phyloP scores from a whole-genome alignment of 345 rosid species.

The Eucalyptus cloeziana region DNA sequence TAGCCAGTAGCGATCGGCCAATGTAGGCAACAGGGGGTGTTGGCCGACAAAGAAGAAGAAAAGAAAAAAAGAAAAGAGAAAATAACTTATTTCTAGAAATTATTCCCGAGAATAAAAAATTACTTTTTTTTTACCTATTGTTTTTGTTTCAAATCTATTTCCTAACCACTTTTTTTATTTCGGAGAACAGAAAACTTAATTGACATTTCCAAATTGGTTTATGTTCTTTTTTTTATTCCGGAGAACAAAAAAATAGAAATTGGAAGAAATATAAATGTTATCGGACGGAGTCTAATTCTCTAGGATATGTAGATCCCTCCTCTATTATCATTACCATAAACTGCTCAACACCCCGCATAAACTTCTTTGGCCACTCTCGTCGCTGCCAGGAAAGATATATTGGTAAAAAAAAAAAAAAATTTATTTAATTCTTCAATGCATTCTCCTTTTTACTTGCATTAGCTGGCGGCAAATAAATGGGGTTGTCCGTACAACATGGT shows the following conservation, averaged over 20 bases:
- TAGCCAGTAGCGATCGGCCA: fast-evolving
- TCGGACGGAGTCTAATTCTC: fast-evolving
- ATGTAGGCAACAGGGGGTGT: too few relatives aligned
- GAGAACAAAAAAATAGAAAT: too few relatives aligned
- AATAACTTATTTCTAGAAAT: too few relatives aligned
- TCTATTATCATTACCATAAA: background rate
- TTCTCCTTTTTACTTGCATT: background rate
- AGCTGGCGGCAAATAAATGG: background rate
- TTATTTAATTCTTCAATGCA: background rate
- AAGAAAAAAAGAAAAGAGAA: too few relatives aligned
- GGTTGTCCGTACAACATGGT: background rate
- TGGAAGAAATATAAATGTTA: too few relatives aligned
- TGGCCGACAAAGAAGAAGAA: too few relatives aligned
- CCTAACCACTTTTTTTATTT: fast-evolving
- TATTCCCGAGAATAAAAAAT: fast-evolving
- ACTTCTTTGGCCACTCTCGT: background rate
- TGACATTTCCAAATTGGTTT: too few relatives aligned
- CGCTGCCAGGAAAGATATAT: background rate
- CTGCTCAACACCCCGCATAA: background rate
- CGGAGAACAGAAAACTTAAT: too few relatives aligned
- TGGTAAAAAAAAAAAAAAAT: background rate
- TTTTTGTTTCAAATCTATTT: too few relatives aligned
- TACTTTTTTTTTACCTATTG: too few relatives aligned
- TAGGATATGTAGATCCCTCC: background rate
- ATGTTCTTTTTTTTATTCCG: too few relatives aligned